Base-by-base conservation (phyloP, 495 filamentous ascomycete genomes). In the Aspergillus incahuasiensis region DNA sequence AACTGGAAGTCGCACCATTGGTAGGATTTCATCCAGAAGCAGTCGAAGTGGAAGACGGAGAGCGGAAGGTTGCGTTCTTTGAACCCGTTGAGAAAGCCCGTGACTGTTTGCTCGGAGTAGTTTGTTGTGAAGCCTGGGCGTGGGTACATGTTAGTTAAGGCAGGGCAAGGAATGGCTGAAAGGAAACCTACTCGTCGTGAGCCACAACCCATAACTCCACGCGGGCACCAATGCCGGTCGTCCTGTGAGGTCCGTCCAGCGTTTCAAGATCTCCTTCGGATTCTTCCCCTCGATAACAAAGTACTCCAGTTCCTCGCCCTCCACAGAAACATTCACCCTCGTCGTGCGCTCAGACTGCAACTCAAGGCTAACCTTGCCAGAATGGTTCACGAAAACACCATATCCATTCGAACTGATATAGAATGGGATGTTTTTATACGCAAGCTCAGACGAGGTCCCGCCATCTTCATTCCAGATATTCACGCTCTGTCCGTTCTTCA, bases 1-100 rank as follows among this genome's bases (percentile, higher is more conserved):
- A 88, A 90, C 18, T 82, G 78, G 48, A 90, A 88, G 63, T 90
- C 86, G 56, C 83, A 86, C 86, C 86, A 90, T 51, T 85, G 83
- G 61, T 87, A 88, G 3, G 75, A 78, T 40, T 79, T 76, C 68
- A 72, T 80, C 82, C 84, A 87, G 74, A 86, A 87, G 62, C 81
- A 84, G 58, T 87, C 84, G 47, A 83, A 89, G 59, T 89, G 86
- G 64, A 89, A 89, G 19, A 86, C 85, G 28, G 84, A 80, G 7
- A 89, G 74, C 1, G 86, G 84, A 46, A 84, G 84, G 53, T 82
- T 78, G 6, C 85, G 75, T 32, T 81, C 77, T 48, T 77, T 77
- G 80, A 89, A 88, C 9, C 83, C 83, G 55, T 86, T 79, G 13
- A 89, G 73, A 67, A 88, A 88, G 8, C 76, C 76, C 35, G 74